phyloP scores from a whole-genome alignment of 495 filamentous ascomycete species.

The Cryomyces antarcticus region DNA sequence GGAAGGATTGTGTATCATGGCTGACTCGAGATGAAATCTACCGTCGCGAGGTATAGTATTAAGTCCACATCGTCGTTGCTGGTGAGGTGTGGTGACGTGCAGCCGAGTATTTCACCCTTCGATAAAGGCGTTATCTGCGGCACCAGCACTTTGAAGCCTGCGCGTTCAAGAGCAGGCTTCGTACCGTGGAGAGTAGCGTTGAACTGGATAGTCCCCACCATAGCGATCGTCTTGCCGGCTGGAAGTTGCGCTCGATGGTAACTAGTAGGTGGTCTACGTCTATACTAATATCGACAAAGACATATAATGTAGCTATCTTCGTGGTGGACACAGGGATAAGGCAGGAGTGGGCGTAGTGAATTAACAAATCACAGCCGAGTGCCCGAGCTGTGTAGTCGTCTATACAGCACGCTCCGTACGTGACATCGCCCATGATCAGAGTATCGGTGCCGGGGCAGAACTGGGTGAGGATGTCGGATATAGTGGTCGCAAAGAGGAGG shows the following conservation, averaged over 20 bases:
- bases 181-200: conserved; percentile 86
- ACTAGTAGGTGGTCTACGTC: conserved; percentile 70
- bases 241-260: conserved; percentile 78
- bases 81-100: conserved; percentile 64
- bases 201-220: conserved; percentile 97
- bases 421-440: conserved; percentile 97
- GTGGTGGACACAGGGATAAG: conserved; percentile 91
- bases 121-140: conserved; percentile 85
- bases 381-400: conserved; percentile 95
- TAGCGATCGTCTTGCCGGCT: conserved; percentile 67
- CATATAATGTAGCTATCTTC: conserved; percentile 85
- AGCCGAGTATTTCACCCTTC: conserved; percentile 88
- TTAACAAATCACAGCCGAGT: conserved; percentile 80
- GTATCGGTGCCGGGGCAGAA: conserved; percentile 87
- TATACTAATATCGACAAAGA: conserved; percentile 96
- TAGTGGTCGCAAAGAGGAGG: conserved; percentile 88
- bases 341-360: conserved; percentile 95
- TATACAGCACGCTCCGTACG: conserved; percentile 96
- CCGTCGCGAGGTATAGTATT: conserved; percentile 86
- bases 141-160: conserved; percentile 65
- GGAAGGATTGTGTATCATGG: conserved; percentile 92
- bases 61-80: conserved; percentile 40
- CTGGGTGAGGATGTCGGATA: conserved; percentile 86
- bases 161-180: conserved; percentile 48
- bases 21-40: conserved; percentile 88